Percentiles rank a stretch among this genome's conserved stretches.
Conservation (phyloP, 108 stramenopile genomes). For the Chaetoceros muelleri region DNA sequence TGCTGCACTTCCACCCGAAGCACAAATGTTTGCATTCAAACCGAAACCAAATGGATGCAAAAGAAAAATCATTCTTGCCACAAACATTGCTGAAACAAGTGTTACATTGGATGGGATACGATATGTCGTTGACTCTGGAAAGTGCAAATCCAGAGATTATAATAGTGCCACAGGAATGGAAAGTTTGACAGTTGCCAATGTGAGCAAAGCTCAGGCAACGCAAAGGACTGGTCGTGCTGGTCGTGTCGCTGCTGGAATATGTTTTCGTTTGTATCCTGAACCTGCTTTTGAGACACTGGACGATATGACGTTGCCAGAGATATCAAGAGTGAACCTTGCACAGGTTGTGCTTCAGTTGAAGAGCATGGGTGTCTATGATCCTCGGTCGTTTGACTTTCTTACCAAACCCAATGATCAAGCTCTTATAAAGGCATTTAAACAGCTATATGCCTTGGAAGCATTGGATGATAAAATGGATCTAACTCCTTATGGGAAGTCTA, state of each 20-base stretch:
- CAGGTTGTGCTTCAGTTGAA: conserved; percentile 87
- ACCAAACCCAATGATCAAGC: conserved; percentile 43
- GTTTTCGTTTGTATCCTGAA: conserved; percentile 75
- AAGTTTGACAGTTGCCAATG: conserved; percentile 46
- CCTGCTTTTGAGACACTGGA: conserved; percentile 46
- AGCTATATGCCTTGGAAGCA: conserved; percentile 48
- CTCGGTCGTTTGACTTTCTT: conserved; percentile 80
- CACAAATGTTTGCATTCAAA: conserved; percentile 62
- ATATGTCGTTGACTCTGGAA: conserved; percentile 92
- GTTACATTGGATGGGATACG: conserved; percentile 90
- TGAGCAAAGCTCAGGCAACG: conserved; percentile 64
- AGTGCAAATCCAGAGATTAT: conserved; percentile 64
- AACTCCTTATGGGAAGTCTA: conserved; percentile 57
- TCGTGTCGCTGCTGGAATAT: conserved; percentile 57
- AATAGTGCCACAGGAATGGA: conserved; percentile 78
- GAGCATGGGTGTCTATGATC: conserved; percentile 88
- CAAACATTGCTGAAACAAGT: conserved; percentile 98
- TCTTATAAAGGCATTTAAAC: conserved; percentile 48
- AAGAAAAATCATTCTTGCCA: conserved; percentile 88
- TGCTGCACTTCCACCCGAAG: conserved; percentile 64
- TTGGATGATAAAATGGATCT: conserved; percentile 50
- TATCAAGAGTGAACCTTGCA: conserved; percentile 72
- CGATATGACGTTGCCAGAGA: conserved; percentile 76
- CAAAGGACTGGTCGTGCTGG: conserved; percentile 79
- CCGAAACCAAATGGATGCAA: conserved; percentile 55